Percentiles rank a stretch among this genome's conserved stretches.
phyloP scores from a whole-genome alignment of 2,329 filamentous ascomycete species.

The Monosporascus sp. region DNA sequence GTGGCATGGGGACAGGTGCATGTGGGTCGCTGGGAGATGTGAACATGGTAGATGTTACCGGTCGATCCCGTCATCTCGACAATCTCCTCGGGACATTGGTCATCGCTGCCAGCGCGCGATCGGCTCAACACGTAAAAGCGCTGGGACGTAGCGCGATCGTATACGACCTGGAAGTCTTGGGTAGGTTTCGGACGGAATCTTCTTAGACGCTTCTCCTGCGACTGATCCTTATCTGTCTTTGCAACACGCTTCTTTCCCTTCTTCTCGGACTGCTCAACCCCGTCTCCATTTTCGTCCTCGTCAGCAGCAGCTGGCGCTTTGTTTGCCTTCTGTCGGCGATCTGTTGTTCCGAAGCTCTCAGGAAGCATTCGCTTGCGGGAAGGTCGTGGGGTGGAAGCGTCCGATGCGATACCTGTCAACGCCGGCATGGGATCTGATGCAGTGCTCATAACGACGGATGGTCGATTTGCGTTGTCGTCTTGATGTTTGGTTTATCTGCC shows the following conservation, averaged over 20 bases:
- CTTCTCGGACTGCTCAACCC: not conserved
- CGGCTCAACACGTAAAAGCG: constrained; percentile 43
- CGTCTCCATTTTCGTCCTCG: not conserved
- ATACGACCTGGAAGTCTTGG: constrained; percentile 29
- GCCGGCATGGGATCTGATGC: no score
- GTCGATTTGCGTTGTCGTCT: no score
- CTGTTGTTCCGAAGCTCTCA: not conserved
- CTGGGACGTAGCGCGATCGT: constrained; percentile 34
- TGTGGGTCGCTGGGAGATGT: constrained; percentile 42
- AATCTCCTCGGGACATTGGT: constrained; percentile 40
- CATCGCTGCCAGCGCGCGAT: constrained; percentile 25
- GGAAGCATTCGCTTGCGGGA: not conserved
- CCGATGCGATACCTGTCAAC: not conserved
- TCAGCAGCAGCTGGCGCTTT: not conserved
- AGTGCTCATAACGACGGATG: no score
- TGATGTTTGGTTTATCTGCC: no score
- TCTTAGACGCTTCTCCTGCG: not conserved
- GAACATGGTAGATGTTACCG: constrained; percentile 59
- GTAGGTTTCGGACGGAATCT: constrained; percentile 29
- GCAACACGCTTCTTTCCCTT: not conserved
- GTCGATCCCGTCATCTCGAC: constrained; percentile 58
- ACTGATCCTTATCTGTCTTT: not conserved
- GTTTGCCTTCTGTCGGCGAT: not conserved
- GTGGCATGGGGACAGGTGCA: constrained; percentile 52
- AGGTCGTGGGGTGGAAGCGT: not conserved